Percentiles rank a stretch among this genome's conserved stretches.
These are phyloP conservation scores for Starmerella vaccinii DNA, from an alignment of 805 yeast genomes.

Conservation along the genomic window DNA sequence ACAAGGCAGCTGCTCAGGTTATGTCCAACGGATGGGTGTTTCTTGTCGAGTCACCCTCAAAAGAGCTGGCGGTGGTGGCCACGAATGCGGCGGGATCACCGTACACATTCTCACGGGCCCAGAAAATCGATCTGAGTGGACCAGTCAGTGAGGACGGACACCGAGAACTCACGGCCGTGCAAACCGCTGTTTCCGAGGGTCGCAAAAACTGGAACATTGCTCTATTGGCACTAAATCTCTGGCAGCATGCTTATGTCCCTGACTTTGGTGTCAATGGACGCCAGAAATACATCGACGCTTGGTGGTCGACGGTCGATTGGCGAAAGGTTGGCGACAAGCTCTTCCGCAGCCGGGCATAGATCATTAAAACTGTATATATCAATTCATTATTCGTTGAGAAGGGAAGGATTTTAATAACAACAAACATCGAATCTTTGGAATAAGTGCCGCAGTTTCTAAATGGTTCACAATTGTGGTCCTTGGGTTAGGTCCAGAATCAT, in stretches of 20 bases:
- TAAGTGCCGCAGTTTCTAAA: too few species aligned
- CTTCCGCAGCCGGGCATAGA: constrained; percentile 20
- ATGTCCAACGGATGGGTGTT: constrained; percentile 89
- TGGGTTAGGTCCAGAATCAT: background rate
- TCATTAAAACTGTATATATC: constrained; percentile 9
- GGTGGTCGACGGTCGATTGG: constrained; percentile 81
- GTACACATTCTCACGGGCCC: constrained; percentile 49
- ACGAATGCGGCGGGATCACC: constrained; percentile 90
- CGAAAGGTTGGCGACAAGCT: constrained; percentile 30
- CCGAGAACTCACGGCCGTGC: constrained; percentile 37
- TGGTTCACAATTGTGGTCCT: background rate
- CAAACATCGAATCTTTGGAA: too few species aligned
- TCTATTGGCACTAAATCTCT: constrained; percentile 63
- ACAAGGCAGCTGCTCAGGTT: constrained; percentile 58
- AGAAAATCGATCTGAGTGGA: constrained; percentile 64
- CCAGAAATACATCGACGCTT: constrained; percentile 57
- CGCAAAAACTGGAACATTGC: constrained; percentile 41
- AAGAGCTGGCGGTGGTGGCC: constrained; percentile 54
- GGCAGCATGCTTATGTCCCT: constrained; percentile 80
- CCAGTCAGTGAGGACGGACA: constrained; percentile 49
- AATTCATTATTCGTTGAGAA: background rate
- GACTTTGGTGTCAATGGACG: constrained; percentile 78
- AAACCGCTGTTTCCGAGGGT: constrained; percentile 31
- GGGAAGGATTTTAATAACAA: too few species aligned
- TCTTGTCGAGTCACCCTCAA: constrained; percentile 53